Percentiles rank a stretch among this genome's conserved stretches.
phyloP scores from a whole-genome alignment of 2,329 filamentous ascomycete species.

The Neopestalotiopsis clavispora region DNA sequence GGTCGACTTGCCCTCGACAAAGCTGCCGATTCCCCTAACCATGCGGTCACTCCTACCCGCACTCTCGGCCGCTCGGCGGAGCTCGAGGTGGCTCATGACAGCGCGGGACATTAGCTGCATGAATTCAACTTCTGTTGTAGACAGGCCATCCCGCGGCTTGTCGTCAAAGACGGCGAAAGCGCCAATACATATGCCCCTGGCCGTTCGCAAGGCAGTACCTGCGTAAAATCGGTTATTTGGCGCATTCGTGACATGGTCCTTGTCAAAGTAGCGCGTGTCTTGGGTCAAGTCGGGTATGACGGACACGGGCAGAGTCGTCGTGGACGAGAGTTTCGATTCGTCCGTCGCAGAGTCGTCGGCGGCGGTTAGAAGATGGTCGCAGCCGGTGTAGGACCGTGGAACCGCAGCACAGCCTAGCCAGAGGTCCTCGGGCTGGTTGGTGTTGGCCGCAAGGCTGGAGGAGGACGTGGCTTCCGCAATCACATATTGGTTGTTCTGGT shows the following conservation, averaged over 20 bases:
- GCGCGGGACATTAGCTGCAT: constrained; percentile 22
- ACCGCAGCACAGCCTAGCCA: constrained; percentile 36
- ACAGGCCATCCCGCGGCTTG: constrained; percentile 17
- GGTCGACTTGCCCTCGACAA: constrained; percentile 27
- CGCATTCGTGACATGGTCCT: constrained; percentile 14
- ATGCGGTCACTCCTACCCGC: constrained; percentile 26
- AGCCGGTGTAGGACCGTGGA: constrained; percentile 34
- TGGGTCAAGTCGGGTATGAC: constrained; percentile 39
- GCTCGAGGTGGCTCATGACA: constrained; percentile 23
- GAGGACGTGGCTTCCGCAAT: constrained; percentile 54
- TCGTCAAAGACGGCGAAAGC: constrained; percentile 21
- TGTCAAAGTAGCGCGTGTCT: constrained; percentile 34
- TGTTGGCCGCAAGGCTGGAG: constrained; percentile 36
- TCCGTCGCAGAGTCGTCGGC: neutral
- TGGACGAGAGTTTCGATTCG: neutral
- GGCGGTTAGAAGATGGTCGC: constrained; percentile 33
- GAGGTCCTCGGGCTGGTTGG: constrained; percentile 20
- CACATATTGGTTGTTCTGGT: constrained; percentile 51
- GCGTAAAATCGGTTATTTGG: constrained; percentile 26
- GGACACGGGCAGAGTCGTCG: constrained; percentile 33
- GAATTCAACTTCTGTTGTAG: constrained; percentile 15
- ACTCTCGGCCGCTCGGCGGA: constrained; percentile 15
- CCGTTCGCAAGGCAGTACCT: constrained; percentile 22
- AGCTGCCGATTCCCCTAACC: constrained; percentile 28
- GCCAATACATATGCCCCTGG: constrained; percentile 24